phyloP scores from a whole-genome alignment of 768 basidiomycete species.

The Tulasnella sp. region DNA sequence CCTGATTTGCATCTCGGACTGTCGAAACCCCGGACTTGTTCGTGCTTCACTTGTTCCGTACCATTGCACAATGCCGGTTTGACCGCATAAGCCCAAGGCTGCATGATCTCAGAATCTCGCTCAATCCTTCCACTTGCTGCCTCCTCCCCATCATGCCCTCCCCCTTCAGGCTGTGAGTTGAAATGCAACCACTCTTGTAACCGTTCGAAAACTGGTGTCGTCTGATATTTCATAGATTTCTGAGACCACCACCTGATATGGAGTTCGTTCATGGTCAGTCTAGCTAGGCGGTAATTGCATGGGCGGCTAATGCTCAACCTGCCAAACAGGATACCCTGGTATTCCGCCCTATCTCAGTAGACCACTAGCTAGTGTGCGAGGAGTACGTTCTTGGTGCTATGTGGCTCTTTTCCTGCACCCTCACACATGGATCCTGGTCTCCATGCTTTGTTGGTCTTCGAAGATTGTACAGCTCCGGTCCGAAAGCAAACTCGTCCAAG shows the following conservation, averaged over 20 bases:
- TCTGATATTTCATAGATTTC: slow-evolving; percentile 47
- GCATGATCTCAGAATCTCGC: not conserved
- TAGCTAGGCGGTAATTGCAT: slow-evolving; percentile 22
- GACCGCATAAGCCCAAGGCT: not conserved
- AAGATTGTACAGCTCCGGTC: slow-evolving; percentile 84
- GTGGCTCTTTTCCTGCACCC: slow-evolving; percentile 25
- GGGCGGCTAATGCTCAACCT: not conserved
- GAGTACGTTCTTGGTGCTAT: slow-evolving; percentile 50
- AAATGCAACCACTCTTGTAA: not conserved
- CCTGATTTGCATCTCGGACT: slow-evolving; percentile 91
- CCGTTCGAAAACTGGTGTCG: not conserved
- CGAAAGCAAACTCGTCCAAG: slow-evolving; percentile 67
- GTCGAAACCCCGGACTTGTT: slow-evolving; percentile 96
- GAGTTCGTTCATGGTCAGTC: slow-evolving; percentile 74
- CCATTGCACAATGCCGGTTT: not conserved
- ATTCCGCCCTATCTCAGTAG: slow-evolving; percentile 78
- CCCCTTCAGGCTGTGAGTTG: not conserved
- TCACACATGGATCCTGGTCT: slow-evolving; percentile 22
- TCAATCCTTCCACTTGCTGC: not conserved
- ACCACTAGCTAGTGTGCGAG: slow-evolving; percentile 79
- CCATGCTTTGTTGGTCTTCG: not conserved
- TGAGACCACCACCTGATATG: slow-evolving; percentile 83
- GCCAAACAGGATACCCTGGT: slow-evolving; percentile 68
- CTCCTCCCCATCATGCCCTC: slow-evolving; percentile 13
- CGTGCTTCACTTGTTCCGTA: slow-evolving; percentile 42